Base-by-base conservation (phyloP, 2,329 filamentous ascomycete genomes). In the Reticulascus tulasneorum region DNA sequence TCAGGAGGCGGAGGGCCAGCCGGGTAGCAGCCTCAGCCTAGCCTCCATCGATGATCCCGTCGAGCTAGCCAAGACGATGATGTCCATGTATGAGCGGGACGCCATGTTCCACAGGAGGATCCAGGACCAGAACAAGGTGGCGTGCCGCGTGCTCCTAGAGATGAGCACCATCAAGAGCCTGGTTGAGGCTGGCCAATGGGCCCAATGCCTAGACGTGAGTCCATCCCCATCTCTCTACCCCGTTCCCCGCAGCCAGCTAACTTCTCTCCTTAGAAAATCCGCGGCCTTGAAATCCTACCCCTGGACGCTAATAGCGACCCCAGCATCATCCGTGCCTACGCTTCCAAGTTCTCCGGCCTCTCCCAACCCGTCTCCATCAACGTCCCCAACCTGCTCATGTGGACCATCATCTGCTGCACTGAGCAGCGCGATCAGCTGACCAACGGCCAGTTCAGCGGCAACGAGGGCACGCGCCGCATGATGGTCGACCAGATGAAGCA, bases 381-480 rank as follows among this genome's bases (percentile, higher is more conserved):
- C 53, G 82, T 96, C 50, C 91, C 91, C 13, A 88, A 91, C 60
- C 72, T 97, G 44, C 75, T 98, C 45, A 84, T 95, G 67, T 97
- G 93, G 93, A 88, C 88, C 32, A 87, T 98, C 48, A 76, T 84
- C 26, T 89, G 86, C 64, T 94, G 90, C 62, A 82, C 84, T 32
- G 77, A 81, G 38, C 84, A 95, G 62, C 78, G 86, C 44, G 82
- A 85, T 50, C 69, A 81, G 43, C 72, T 94, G 29, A 73, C 75
- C 37, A 75, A 71, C 40, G 81, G 82, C 19, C 77, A 83, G 50
- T 96, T 84, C 60, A 88, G 84, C 49, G 83, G 78, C 45, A 83
- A 84, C 60, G 79, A 81, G 53, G 75, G 75, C 37, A 83, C 73
- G 46, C 70, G 73, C 54, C 71, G 65, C 56, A 64, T 69, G 59